A percentile compares a stretch with the other conserved stretches of the same genome.
phyloP scores from a whole-genome alignment of 2,329 filamentous ascomycete species.

The Phaeosphaeriaceae sp. region DNA sequence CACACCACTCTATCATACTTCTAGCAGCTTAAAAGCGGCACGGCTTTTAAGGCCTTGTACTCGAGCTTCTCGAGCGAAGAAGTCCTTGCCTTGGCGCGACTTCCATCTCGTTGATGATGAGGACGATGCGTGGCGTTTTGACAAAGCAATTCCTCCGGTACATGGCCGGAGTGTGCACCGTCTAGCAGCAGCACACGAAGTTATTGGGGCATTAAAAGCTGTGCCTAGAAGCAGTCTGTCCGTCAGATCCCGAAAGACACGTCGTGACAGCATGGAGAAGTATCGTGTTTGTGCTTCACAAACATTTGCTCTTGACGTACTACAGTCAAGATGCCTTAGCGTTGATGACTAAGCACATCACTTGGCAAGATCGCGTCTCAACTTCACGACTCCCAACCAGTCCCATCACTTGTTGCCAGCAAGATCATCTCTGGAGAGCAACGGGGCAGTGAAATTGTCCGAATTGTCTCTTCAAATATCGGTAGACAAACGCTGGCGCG shows the following conservation, averaged over 20 bases:
- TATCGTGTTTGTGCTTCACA: conserved; percentile 1
- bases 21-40: conserved; percentile 90
- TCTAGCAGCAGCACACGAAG: conserved; percentile 21
- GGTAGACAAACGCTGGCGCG: no score
- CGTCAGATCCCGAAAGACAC: conserved; percentile 45
- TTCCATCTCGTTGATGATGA: conserved; percentile 82
- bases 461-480: no score
- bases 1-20: conserved; percentile 60
- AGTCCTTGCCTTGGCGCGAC: conserved; percentile 75
- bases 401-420: not conserved
- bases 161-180: conserved; percentile 15
- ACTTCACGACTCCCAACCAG: not conserved
- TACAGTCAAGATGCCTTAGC: not conserved
- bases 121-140: conserved; percentile 38
- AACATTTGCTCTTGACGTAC: conserved; percentile 1
- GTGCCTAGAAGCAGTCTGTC: conserved; percentile 40
- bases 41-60: conserved; percentile 84
- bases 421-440: not conserved
- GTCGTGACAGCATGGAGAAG: conserved; percentile 46
- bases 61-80: conserved; percentile 75
- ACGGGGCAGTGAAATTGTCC: no score
- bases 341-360: not conserved
- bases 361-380: not conserved
- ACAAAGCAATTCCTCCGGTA: conserved; percentile 6
- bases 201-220: conserved; percentile 1